A percentile compares a stretch with the other conserved stretches of the same genome.
Conservation (phyloP, 352 stramenopile species). For the Globisporangium yorkense region DNA sequence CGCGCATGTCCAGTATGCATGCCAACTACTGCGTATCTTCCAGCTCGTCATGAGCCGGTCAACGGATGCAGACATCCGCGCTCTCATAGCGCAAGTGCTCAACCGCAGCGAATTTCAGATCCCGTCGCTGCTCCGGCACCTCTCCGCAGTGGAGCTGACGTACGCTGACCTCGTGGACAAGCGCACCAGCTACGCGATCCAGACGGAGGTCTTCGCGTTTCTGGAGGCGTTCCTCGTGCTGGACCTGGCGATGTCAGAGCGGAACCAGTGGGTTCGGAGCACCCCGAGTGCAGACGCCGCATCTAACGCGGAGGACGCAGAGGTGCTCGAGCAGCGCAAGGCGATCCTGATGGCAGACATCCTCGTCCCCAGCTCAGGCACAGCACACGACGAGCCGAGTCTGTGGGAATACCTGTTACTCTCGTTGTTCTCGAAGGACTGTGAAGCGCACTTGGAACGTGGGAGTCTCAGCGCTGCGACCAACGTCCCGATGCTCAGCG, state of each 20-base stretch:
- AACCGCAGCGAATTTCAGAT: conserved; percentile 21
- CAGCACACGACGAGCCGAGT: conserved; percentile 22
- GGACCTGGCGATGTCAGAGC: conserved; percentile 23
- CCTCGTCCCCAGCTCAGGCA: conserved; percentile 26
- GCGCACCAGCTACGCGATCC: conserved; percentile 10
- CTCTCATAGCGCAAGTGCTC: conserved; percentile 27
- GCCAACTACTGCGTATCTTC: conserved; percentile 30
- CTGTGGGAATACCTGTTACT: conserved; percentile 34
- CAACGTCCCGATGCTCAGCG: neutral
- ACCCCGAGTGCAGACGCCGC: neutral
- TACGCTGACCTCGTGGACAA: neutral
- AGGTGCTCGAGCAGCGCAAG: conserved; percentile 53
- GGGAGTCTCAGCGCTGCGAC: neutral
- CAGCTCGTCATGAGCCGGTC: conserved; percentile 28
- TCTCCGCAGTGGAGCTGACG: conserved; percentile 1
- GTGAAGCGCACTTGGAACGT: neutral
- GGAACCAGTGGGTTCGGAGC: conserved; percentile 11
- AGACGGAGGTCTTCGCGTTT: conserved; percentile 26
- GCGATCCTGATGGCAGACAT: conserved; percentile 40
- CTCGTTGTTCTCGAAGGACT: conserved; percentile 17
- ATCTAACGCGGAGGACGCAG: conserved; percentile 25
- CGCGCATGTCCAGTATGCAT: conserved; percentile 11
- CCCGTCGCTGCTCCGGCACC: conserved; percentile 18
- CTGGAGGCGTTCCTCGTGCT: conserved; percentile 31
- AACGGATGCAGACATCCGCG: conserved; percentile 37